Evolutionary conservation across 2,329 filamentous ascomycete species (phyloP), one percentile per base, ranked within the genome.

Genomic region (Fusarium tjaetaba): DNA sequence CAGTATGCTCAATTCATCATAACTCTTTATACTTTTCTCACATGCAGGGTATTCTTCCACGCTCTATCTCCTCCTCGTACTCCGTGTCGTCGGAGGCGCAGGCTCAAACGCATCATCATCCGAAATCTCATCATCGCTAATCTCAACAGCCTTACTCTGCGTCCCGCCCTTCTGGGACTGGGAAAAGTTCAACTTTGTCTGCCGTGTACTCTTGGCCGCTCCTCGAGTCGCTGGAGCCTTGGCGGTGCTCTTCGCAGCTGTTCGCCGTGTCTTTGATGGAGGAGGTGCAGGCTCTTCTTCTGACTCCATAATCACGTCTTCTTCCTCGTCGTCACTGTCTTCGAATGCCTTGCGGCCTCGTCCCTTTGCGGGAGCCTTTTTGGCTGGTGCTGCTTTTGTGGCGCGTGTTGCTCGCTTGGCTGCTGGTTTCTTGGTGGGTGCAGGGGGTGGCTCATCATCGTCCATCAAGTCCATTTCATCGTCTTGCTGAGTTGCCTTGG

Each of bases 51-150:
- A 65, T 73, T 38, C 34, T 55, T 59, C 32, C 43, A 18, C 24
- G 24, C 18, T 38, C 75, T 68, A 81, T 58, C 80, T 76, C 51
- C 79, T 78, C 55, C 81, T 79, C 11, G 80, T 79, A 60, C 81
- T 74, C n/a, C 76, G 79, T 24, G 81, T 72, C 24, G 71, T 72
- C n/a, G 78, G 72, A 1, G 85, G 85, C 56, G 86, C 84, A 11
- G 87, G 84, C 79, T 91, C 89, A 79, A 92, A 92, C 0, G 85
- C 82, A 79, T 90, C 88, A 48, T 90, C 88, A 64, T 90, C 88
- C 1, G 87, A 89, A 49, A 92, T 90, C 79, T 91, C 90, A 77
- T 92, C 90, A 66, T 91, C 89, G 69, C 90, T 92, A 61, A 91
- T 87, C 76, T 91, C 89, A 22, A 88, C 77, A n/a, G 85, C 84